Conservation (phyloP, 2,329 filamentous ascomycete species). For the Pseudogymnoascus sp. region DNA sequence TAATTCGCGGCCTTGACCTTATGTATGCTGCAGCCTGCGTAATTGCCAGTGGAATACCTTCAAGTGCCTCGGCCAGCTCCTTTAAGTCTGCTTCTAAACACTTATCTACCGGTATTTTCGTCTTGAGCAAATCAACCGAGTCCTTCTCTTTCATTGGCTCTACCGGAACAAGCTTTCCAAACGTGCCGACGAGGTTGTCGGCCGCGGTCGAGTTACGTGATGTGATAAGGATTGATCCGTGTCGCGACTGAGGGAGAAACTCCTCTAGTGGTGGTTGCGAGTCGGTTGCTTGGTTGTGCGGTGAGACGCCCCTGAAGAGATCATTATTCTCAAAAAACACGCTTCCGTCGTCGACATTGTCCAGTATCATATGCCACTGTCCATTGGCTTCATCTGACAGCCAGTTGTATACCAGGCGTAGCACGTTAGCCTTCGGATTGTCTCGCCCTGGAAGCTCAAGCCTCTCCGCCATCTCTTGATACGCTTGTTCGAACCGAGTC, state of each 20-base stretch:
- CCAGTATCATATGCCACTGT: slow-evolving; percentile 31
- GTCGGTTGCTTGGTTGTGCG: slow-evolving; percentile 15
- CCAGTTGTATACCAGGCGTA: slow-evolving; percentile 6
- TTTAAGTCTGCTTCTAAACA: background rate
- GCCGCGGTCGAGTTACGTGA: background rate
- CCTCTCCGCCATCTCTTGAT: slow-evolving; percentile 16
- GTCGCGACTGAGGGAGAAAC: background rate
- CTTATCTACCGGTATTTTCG: background rate
- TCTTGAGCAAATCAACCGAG: background rate
- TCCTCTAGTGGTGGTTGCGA: slow-evolving; percentile 19
- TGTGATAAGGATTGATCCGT: background rate
- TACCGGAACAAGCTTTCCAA: background rate
- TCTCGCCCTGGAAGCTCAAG: slow-evolving; percentile 6
- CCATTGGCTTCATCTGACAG: slow-evolving; percentile 11
- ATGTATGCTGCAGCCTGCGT: slow-evolving; percentile 15
- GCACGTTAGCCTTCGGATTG: background rate
- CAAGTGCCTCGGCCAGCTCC: background rate
- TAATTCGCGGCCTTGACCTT: background rate
- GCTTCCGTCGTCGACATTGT: slow-evolving; percentile 29
- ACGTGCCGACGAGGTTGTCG: background rate
- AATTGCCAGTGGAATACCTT: slow-evolving; percentile 16
- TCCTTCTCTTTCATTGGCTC: background rate
- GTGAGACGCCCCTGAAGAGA: background rate
- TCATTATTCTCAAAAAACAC: background rate
- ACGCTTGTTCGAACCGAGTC: slow-evolving; percentile 18